These are phyloP conservation scores for Hemileccinum impolitum DNA, from an alignment of 768 basidiomycete species.

Conservation along the genomic window DNA sequence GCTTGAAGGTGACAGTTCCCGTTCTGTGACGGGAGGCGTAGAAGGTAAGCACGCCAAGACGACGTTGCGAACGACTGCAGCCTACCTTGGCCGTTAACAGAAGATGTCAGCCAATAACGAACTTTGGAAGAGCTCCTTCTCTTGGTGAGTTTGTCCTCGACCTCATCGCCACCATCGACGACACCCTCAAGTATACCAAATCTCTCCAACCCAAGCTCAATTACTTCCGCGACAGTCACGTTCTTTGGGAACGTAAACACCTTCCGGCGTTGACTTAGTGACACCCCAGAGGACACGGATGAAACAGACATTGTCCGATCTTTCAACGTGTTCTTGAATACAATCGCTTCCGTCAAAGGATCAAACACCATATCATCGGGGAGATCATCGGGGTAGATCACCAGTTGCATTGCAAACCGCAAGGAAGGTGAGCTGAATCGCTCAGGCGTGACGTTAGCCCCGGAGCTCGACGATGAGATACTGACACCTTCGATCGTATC, in stretches of 20 bases:
- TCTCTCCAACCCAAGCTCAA: conserved; percentile 86
- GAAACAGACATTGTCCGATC: conserved; percentile 46
- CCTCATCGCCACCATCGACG: conserved; percentile 96
- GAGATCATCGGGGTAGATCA: conserved; percentile 86
- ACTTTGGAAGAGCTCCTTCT: conserved; percentile 75
- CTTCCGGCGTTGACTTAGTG: conserved; percentile 65
- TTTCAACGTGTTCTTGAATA: conserved; percentile 74
- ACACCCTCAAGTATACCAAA: conserved; percentile 98
- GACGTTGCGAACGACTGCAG: not conserved
- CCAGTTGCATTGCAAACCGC: conserved; percentile 81
- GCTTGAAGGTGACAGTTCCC: conserved; percentile 73
- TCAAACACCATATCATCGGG: conserved; percentile 97
- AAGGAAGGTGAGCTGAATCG: conserved; percentile 80
- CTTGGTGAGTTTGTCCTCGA: conserved; percentile 89
- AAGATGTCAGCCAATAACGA: conserved; percentile 73
- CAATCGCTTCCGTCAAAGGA: conserved; percentile 86
- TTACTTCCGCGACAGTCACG: conserved; percentile 93
- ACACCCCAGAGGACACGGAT: conserved; percentile 49
- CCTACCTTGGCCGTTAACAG: conserved; percentile 62
- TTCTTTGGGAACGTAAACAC: conserved; percentile 93
- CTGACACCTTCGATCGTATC: conserved; percentile 28
- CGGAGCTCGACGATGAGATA: conserved; percentile 19
- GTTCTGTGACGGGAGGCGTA: conserved; percentile 49
- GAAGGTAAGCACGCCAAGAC: conserved; percentile 7
- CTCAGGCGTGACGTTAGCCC: conserved; percentile 55